Percentiles rank a stretch among this genome's conserved stretches.
phyloP scores from a whole-genome alignment of 148 eudicot species.

The Nepenthes gracilis region DNA sequence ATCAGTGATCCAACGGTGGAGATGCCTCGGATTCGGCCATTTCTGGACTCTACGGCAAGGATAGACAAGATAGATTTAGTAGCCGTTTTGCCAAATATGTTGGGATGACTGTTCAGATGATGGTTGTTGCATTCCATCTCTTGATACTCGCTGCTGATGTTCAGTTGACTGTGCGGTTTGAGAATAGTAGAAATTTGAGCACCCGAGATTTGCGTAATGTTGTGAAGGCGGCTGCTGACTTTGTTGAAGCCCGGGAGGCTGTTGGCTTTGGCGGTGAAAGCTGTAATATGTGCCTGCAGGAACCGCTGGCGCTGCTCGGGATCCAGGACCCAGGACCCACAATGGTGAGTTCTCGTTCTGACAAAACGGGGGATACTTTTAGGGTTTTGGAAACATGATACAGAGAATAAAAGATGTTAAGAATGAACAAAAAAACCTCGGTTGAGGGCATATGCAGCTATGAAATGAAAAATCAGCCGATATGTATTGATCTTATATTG shows the following conservation, averaged over 20 bases:
- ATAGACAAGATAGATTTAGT: constrained; percentile 29
- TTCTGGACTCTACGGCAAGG: constrained; percentile 21
- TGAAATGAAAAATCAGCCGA: no score
- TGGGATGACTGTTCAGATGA: constrained; percentile 58
- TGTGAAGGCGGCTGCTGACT: constrained; percentile 59
- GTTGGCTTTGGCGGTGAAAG: constrained; percentile 64
- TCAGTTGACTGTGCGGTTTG: constrained; percentile 58
- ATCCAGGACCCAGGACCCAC: constrained; percentile 70
- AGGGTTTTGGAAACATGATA: neutral
- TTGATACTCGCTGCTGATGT: constrained; percentile 66
- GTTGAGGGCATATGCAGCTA: no score
- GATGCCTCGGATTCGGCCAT: neutral
- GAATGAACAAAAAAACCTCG: neutral
- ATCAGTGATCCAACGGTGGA: no score
- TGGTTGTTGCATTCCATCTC: constrained; percentile 57
- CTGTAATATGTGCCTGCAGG: constrained; percentile 75
- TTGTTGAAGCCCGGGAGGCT: constrained; percentile 60
- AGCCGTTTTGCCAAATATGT: constrained; percentile 73
- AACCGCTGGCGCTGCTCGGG: constrained; percentile 73
- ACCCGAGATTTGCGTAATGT: constrained; percentile 43
- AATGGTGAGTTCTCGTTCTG: constrained; percentile 34
- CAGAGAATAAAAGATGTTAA: neutral
- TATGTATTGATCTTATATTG: no score
- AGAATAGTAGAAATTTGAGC: constrained; percentile 68
- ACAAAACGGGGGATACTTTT: neutral